Base-by-base conservation (phyloP, 352 stramenopile species). In the Globisporangium takayamanum region DNA sequence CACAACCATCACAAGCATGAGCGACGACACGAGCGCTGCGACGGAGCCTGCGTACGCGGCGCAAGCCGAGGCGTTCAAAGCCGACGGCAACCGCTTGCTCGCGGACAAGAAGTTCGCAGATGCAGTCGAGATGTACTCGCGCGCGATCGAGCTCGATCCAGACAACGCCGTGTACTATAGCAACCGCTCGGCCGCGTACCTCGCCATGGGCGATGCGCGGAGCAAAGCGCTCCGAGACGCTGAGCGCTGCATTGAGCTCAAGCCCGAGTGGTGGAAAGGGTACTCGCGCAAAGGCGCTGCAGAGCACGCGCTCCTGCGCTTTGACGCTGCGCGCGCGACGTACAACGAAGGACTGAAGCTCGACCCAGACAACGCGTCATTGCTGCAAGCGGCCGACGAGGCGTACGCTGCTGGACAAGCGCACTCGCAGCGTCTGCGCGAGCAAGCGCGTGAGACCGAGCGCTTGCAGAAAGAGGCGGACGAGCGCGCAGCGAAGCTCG, bases 261-360 rank as follows among this genome's bases (percentile, higher is more conserved):
- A 71, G n/a, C 82, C 80, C 59, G 73, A 89, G 39, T 95, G 86
- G 86, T 90, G 78, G 81, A 95, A 95, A 66, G 84, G 86, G 0
- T 95, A 90, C 70, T 89, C 78, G 37, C 86, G 86, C 53, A 91
- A 92, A 55, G 86, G 86, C 3, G 84, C 86, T 3, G 86, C 86
- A 0, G 74, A 92, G 59, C 78, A 93, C 59, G 82, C 84, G 53
- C 60, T 93, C 53, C 68, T 69, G 60, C 84, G 82, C 30, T 95
- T 84, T 53, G 84, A 94, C 47, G 72, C 74, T 18, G 84, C 86
- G 44, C 74, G 78, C 7, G 74, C 61, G 10, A 91, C 86, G 52
- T 95, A 93, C 53, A 79, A 84, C 53, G 56, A 73, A 10, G 84
- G 80, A 1, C 64, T 94, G 6, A 67, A 71, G 59, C 59, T 81